Evolutionary conservation across 2,329 filamentous ascomycete species (phyloP), one percentile per base, ranked within the genome.

Genomic region (Alternaria conjuncta): DNA sequence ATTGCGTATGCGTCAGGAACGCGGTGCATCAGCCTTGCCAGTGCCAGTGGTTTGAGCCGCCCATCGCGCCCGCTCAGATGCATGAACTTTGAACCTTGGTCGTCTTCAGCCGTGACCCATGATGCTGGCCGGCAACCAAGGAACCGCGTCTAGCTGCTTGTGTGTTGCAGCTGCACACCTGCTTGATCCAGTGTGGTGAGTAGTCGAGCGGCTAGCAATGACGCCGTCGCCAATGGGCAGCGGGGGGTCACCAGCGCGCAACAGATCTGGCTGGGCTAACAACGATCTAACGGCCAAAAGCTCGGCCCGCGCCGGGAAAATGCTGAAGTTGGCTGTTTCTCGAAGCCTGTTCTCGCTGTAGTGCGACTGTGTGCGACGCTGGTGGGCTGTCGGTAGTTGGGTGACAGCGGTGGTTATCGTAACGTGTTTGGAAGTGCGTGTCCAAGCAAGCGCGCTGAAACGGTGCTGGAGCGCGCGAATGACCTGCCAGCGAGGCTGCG

Each of bases 1-100:
- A 80, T 80, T 80, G 78, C 78, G 77, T 80, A 76, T 80, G 78
- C 78, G 77, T 78, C 78, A 80, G 78, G 78, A 79, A 80, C 78
- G 74, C 73, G 73, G 68, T 76, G 74, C 75, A 76, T 77, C 77
- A 80, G 78, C 78, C 78, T 79, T 50, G 55, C 54, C 43, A 41
- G 36, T 79, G 77, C 68, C 68, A 54, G 59, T 66, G 63, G 67
- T 68, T 74, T 75, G 75, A 79, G 76, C 77, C 77, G 76, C 77
- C 72, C 70, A 75, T 72, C 53, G 72, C 74, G 74, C 71, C 68
- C 68, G 56, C 65, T 68, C 64, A 67, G 71, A 69, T 73, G 76
- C 76, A 78, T 78, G 72, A 76, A 73, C 57, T 71, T 63, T 60
- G 60, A 66, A 57, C 65, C 65, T 59, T 68, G 64, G 64, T 65